These are phyloP conservation scores for Pseudogymnoascus sp. DNA, from an alignment of 2,329 filamentous ascomycete genomes.

Conservation along the genomic window DNA sequence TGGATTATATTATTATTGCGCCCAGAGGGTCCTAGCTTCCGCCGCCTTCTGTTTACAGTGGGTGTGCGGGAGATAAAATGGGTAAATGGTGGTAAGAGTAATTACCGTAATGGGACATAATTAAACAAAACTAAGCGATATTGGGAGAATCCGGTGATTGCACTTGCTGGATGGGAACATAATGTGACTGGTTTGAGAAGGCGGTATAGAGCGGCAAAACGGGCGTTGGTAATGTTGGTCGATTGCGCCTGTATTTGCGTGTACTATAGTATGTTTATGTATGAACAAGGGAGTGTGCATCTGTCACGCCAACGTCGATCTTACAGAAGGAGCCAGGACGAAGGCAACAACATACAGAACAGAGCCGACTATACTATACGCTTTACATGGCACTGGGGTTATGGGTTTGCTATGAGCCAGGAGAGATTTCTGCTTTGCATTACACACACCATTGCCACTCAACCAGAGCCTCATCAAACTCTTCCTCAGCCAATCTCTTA, in stretches of 20 bases:
- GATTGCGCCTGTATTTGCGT: not conserved
- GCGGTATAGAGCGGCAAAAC: not conserved
- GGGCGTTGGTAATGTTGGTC: not conserved
- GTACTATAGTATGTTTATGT: not conserved
- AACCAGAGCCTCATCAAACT: not conserved
- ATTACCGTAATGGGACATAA: not conserved
- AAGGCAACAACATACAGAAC: not conserved
- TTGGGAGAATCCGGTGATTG: not conserved
- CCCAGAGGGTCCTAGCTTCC: not conserved
- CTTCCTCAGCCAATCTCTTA: not conserved
- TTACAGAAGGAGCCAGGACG: too few species aligned
- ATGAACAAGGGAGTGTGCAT: not conserved
- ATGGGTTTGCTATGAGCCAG: not conserved
- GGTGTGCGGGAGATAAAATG: not conserved
- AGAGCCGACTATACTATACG: not conserved
- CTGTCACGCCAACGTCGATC: not conserved
- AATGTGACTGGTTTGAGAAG: not conserved
- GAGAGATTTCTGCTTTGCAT: too few species aligned
- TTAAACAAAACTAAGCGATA: not conserved
- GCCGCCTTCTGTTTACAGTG: slow-evolving; percentile 13
- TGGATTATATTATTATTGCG: slow-evolving; percentile 6
- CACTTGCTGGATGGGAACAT: not conserved
- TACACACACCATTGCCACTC: too few species aligned
- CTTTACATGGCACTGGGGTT: not conserved
- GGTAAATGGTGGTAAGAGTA: not conserved